phyloP scores from a whole-genome alignment of 345 rosid genomes.

The Linum tenue region DNA sequence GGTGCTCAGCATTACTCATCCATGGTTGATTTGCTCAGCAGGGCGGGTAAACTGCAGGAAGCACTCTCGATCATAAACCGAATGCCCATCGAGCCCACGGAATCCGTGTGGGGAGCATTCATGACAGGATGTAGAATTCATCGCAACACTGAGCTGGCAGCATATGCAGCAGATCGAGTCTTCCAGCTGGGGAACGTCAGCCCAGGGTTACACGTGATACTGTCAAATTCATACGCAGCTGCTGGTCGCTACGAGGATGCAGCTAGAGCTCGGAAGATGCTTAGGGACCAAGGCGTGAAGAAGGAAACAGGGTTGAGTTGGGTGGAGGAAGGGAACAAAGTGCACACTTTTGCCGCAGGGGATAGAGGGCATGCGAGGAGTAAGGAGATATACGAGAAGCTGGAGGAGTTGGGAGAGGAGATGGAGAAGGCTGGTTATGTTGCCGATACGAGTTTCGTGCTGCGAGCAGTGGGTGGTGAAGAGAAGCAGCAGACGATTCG shows the following conservation, averaged over 20 bases:
- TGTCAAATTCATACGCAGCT: slow-evolving; percentile 83
- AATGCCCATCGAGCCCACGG: slow-evolving; percentile 69
- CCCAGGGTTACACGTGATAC: slow-evolving; percentile 59
- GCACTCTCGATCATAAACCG: slow-evolving; percentile 43
- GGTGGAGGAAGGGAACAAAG: slow-evolving; percentile 80
- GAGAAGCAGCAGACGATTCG: slow-evolving; percentile 68
- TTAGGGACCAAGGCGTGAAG: slow-evolving; percentile 69
- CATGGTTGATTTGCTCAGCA: slow-evolving; percentile 71
- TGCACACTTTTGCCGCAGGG: slow-evolving; percentile 80
- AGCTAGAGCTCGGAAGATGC: slow-evolving; percentile 70
- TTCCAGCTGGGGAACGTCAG: slow-evolving; percentile 55
- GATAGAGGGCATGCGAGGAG: slow-evolving; percentile 48
- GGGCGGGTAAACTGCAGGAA: slow-evolving; percentile 71
- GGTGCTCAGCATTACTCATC: slow-evolving; percentile 73
- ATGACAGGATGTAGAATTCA: slow-evolving; percentile 71
- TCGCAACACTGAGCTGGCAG: slow-evolving; percentile 65
- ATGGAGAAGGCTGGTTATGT: slow-evolving; percentile 84
- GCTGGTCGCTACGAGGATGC: slow-evolving; percentile 81
- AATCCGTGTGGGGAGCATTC: slow-evolving; percentile 84
- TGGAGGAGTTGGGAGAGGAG: slow-evolving; percentile 64
- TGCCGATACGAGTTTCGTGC: slow-evolving; percentile 74
- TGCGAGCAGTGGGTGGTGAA: slow-evolving; percentile 48
- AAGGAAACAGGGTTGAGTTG: slow-evolving; percentile 91
- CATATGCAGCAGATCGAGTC: slow-evolving; percentile 64
- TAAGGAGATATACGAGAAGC: slow-evolving; percentile 57